Evolutionary conservation across 371 early-diverging fungal genomes (phyloP).

Genomic region (Vittaforma corneae): DNA sequence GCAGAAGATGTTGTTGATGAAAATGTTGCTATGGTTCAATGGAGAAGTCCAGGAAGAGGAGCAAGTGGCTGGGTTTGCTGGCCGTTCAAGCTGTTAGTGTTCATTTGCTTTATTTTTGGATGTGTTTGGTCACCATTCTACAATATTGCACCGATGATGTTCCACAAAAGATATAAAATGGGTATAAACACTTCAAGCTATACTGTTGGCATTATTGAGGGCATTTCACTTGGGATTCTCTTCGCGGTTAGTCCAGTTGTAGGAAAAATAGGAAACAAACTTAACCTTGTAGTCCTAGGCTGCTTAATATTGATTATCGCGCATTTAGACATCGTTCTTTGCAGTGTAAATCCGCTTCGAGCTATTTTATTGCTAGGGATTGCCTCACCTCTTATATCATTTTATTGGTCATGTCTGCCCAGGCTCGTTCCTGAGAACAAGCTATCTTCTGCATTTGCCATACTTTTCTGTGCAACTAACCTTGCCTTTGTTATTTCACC

Average conservation of each 20-base stretch:
- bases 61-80: no score
- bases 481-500: constrained; percentile 53
- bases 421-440: constrained; percentile 40
- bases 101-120: constrained; percentile 43
- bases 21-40: no score
- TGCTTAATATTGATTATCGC: constrained; percentile 32
- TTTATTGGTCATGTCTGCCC: constrained; percentile 58
- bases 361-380: constrained; percentile 39
- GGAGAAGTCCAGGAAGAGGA: no score
- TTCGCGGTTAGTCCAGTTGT: constrained; percentile 39
- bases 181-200: constrained; percentile 29
- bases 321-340: constrained; percentile 40
- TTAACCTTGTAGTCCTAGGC: constrained; percentile 40
- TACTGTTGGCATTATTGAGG: constrained; percentile 47
- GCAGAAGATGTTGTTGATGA: constrained; percentile 7
- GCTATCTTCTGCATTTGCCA: constrained; percentile 46
- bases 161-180: constrained; percentile 47
- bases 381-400: constrained; percentile 43
- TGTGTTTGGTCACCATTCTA: constrained; percentile 53
- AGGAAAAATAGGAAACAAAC: constrained; percentile 49
- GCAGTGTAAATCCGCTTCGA: constrained; percentile 6
- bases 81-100: constrained; percentile 37
- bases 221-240: constrained; percentile 21
- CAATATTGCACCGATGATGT: constrained; percentile 48
- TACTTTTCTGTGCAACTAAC: constrained; percentile 48